These are phyloP conservation scores for Hortaea sp. DNA, from an alignment of 2,329 filamentous ascomycete species.

Conservation along the genomic window DNA sequence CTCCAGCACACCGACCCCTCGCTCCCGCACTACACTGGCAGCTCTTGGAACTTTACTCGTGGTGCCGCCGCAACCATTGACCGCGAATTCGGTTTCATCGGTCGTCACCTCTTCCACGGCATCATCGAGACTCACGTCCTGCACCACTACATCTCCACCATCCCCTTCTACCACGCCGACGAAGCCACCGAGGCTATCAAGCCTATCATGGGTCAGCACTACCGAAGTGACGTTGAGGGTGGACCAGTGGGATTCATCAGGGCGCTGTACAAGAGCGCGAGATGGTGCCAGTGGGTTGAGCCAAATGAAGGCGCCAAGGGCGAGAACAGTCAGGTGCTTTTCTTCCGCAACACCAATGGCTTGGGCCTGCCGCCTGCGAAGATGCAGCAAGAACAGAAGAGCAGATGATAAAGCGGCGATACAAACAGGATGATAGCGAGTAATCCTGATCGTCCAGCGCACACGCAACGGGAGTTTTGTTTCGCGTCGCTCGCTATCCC, in stretches of 20 bases:
- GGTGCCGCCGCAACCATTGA: slow-evolving; percentile 94
- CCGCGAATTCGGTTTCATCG: slow-evolving; percentile 93
- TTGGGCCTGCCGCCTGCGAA: slow-evolving; percentile 53
- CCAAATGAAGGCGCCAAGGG: slow-evolving; percentile 71
- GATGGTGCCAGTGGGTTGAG: slow-evolving; percentile 97
- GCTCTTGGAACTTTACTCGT: slow-evolving; percentile 85
- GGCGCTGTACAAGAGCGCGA: slow-evolving; percentile 68
- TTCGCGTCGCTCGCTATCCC: neutral
- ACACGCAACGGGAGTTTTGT: neutral
- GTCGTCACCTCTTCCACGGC: slow-evolving; percentile 80
- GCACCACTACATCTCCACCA: slow-evolving; percentile 93
- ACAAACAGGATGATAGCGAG: slow-evolving; percentile 4
- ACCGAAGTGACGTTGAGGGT: slow-evolving; percentile 69
- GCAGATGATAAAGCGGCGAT: neutral
- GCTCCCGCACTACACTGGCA: slow-evolving; percentile 80
- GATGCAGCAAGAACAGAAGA: slow-evolving; percentile 7
- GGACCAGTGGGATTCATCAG: slow-evolving; percentile 75
- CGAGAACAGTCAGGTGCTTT: slow-evolving; percentile 73
- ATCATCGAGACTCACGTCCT: slow-evolving; percentile 97
- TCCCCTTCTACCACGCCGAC: slow-evolving; percentile 94
- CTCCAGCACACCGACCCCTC: slow-evolving; percentile 94
- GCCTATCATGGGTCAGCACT: slow-evolving; percentile 89
- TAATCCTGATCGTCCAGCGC: neutral
- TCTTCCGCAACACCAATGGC: slow-evolving; percentile 92
- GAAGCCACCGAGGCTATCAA: slow-evolving; percentile 92